A percentile compares a stretch with the other conserved stretches of the same genome.
phyloP scores from a whole-genome alignment of 345 rosid species.

The Pistacia atlantica region DNA sequence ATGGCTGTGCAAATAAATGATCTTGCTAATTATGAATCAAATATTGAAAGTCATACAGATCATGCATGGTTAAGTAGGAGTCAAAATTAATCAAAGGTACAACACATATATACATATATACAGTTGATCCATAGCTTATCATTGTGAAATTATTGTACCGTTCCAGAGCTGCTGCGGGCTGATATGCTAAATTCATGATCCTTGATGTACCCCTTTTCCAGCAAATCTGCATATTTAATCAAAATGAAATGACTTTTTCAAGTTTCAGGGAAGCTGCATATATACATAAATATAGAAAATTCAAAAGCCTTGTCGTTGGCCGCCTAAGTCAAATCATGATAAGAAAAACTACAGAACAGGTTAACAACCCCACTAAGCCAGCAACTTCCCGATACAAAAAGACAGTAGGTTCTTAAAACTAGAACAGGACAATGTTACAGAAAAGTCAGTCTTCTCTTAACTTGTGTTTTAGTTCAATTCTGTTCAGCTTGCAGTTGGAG shows the following conservation, averaged over 20 bases:
- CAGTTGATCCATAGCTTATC: neutral
- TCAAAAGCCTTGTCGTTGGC: neutral
- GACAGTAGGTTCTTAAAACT: neutral
- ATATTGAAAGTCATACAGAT: no score
- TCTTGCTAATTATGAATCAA: no score
- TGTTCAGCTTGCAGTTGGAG: neutral
- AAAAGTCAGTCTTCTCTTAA: neutral
- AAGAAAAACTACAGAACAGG: neutral
- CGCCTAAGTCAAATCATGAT: no score
- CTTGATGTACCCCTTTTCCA: constrained; percentile 14
- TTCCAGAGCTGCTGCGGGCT: neutral
- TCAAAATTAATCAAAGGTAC: no score
- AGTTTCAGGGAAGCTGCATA: neutral
- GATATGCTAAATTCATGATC: constrained; percentile 8
- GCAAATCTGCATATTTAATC: constrained; percentile 13
- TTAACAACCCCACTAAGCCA: neutral
- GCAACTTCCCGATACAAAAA: neutral
- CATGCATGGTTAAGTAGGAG: no score
- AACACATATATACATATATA: no score
- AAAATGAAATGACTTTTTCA: neutral
- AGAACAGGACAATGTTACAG: neutral
- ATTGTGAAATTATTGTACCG: neutral
- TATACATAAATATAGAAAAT: neutral
- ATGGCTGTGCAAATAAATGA: no score
- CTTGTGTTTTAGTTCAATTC: no score